These are phyloP conservation scores for Plectranthus barbatus DNA, from an alignment of 257 asterid genomes.

Conservation along the genomic window DNA sequence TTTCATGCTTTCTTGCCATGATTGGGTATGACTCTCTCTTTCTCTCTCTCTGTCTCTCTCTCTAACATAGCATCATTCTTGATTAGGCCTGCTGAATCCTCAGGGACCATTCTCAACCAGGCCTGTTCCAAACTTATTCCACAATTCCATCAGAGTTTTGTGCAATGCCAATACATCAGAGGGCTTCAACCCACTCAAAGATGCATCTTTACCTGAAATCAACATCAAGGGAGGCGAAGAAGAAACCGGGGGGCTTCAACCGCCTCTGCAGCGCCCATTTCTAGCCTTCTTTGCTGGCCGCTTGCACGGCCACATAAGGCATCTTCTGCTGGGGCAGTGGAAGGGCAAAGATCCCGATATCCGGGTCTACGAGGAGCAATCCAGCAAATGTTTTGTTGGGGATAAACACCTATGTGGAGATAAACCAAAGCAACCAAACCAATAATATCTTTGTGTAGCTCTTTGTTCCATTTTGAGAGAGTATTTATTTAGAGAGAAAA, in stretches of 20 bases:
- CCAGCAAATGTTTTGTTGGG: slow-evolving; percentile 37
- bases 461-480: too few species aligned
- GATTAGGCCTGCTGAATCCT: not conserved
- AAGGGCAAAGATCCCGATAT: slow-evolving; percentile 28
- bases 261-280: slow-evolving; percentile 26
- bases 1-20: slow-evolving; percentile 70
- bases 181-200: slow-evolving; percentile 59
- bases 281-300: too few species aligned
- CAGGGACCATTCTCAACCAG: slow-evolving; percentile 73
- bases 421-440: too few species aligned
- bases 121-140: slow-evolving; percentile 43
- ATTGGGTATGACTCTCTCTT: slow-evolving; percentile 39
- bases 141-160: slow-evolving; percentile 55
- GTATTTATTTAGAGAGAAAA: too few species aligned
- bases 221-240: slow-evolving; percentile 31
- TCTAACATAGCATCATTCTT: not conserved
- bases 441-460: too few species aligned
- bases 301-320: too few species aligned
- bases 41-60: not conserved
- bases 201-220: slow-evolving; percentile 51
- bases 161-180: slow-evolving; percentile 75
- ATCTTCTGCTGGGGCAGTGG: slow-evolving; percentile 18
- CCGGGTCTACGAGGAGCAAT: slow-evolving; percentile 18
- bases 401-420: too few species aligned
- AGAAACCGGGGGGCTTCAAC: slow-evolving; percentile 35